phyloP scores from a whole-genome alignment of 2,329 filamentous ascomycete species.

The Trichoderma pleuroti region DNA sequence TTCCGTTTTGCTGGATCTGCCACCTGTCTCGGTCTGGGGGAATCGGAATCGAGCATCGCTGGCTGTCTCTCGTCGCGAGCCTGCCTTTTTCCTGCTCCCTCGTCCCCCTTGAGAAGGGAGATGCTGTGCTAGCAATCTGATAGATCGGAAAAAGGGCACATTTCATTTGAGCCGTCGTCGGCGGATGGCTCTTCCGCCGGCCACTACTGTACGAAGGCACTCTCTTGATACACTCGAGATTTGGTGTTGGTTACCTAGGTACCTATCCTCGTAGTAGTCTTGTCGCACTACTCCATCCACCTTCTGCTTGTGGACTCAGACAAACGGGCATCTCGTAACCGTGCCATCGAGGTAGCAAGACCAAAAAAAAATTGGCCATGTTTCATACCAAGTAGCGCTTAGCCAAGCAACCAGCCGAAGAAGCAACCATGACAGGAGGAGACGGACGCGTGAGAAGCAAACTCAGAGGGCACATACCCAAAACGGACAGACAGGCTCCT shows the following conservation, averaged over 20 bases:
- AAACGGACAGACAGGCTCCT: neutral
- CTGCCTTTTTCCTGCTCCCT: neutral
- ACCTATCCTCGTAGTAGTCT: neutral
- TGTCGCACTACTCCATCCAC: neutral
- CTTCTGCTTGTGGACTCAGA: neutral
- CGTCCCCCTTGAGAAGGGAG: neutral
- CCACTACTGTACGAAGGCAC: neutral
- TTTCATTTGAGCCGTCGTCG: neutral
- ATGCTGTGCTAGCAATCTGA: constrained; percentile 1
- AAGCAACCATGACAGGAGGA: neutral
- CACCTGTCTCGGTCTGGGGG: constrained; percentile 13
- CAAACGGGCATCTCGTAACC: neutral
- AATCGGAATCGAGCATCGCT: constrained; percentile 5
- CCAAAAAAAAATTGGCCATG: neutral
- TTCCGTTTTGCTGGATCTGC: constrained; percentile 17
- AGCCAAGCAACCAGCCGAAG: neutral
- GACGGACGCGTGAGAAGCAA: neutral
- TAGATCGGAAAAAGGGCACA: neutral
- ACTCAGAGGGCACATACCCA: neutral
- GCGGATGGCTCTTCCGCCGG: neutral
- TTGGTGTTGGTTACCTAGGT: neutral
- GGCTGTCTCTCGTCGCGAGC: neutral
- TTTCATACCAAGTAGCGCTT: neutral
- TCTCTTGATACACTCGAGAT: neutral
- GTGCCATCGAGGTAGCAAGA: neutral